Evolutionary conservation across 2,329 filamentous ascomycete genomes (phyloP).

Genomic region (Calonectria multiphialidica): DNA sequence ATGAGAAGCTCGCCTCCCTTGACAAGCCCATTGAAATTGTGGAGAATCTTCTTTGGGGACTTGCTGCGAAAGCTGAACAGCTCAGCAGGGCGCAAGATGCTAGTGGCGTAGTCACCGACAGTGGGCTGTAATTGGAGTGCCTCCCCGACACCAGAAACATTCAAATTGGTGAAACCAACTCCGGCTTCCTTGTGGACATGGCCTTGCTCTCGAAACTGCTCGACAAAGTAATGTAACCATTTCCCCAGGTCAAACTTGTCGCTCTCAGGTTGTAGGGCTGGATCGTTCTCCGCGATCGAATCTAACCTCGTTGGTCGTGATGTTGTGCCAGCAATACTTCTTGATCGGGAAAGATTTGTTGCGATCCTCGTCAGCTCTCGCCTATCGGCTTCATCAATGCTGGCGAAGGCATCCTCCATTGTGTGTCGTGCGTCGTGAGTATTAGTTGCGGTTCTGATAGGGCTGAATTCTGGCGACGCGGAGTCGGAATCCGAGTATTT

Average conservation of each 20-base stretch:
- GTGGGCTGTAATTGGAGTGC: constrained; percentile 78
- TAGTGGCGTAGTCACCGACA: constrained; percentile 69
- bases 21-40: constrained; percentile 73
- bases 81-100: constrained; percentile 69
- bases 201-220: constrained; percentile 64
- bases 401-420: neutral
- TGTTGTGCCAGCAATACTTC: neutral
- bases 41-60: constrained; percentile 70
- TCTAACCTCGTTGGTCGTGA: neutral
- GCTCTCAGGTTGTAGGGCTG: constrained; percentile 50
- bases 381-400: neutral
- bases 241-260: constrained; percentile 53
- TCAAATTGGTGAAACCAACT: constrained; percentile 73
- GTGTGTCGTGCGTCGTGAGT: neutral
- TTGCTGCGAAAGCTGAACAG: constrained; percentile 62
- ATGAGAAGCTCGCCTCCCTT: constrained; percentile 75
- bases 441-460: neutral
- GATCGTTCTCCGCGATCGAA: constrained; percentile 37
- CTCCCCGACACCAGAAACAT: constrained; percentile 74
- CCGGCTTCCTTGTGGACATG: constrained; percentile 67
- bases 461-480: neutral
- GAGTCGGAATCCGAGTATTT: neutral
- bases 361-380: constrained; percentile 13
- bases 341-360: neutral
- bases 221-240: constrained; percentile 54